phyloP scores from a whole-genome alignment of 129 eudicot genomes.

The Helichrysum umbraculigerum region DNA sequence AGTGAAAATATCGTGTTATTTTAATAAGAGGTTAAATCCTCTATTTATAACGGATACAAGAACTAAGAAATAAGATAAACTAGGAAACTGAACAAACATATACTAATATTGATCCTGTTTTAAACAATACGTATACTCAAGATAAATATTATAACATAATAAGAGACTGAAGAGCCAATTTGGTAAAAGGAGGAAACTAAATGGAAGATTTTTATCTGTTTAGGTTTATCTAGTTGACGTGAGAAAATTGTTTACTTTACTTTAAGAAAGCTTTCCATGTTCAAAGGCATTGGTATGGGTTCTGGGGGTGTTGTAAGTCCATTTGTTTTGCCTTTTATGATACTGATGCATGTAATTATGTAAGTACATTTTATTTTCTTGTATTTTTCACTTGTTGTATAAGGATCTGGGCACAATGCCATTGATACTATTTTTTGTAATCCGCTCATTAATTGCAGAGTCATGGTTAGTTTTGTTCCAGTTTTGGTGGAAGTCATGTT shows the following conservation, averaged over 20 bases:
- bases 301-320: background rate
- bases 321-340: background rate
- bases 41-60: no score
- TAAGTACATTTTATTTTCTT: background rate
- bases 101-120: no score
- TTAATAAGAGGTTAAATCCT: no score
- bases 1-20: no score
- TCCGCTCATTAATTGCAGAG: background rate
- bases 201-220: background rate
- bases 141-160: background rate
- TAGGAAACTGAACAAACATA: no score
- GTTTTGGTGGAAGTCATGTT: constrained; percentile 26
- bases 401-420: constrained; percentile 3
- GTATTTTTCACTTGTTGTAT: background rate
- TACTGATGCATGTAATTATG: background rate
- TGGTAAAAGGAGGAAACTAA: constrained; percentile 1
- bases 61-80: no score
- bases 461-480: constrained; percentile 8
- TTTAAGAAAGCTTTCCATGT: background rate
- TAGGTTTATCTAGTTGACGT: constrained; percentile 5
- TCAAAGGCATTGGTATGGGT: background rate
- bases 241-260: background rate
- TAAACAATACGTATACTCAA: background rate
- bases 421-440: constrained; percentile 5
- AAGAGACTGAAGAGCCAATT: background rate